Conservation (phyloP, 2,329 filamentous ascomycete species). For the Fusarium napiforme region DNA sequence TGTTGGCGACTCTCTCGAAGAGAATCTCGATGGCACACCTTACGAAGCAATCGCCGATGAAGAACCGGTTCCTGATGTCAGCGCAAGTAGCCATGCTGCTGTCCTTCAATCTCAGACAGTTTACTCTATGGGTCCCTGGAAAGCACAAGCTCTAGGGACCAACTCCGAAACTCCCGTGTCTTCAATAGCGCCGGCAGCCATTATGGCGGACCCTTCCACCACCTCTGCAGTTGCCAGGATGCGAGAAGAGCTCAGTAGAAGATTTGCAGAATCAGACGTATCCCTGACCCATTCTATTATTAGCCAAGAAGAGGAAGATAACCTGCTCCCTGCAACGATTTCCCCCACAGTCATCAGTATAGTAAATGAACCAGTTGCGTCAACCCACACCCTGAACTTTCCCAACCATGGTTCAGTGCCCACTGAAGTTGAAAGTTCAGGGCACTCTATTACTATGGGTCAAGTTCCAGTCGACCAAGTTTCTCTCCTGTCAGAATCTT, state of each 20-base stretch:
- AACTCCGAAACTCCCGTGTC: constrained; percentile 34
- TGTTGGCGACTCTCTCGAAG: constrained; percentile 11
- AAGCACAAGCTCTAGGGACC: constrained; percentile 37
- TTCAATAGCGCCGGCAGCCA: constrained; percentile 45
- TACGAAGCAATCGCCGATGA: constrained; percentile 6
- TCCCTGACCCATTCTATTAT: constrained; percentile 37
- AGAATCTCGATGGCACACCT: constrained; percentile 5
- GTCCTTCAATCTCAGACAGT: constrained; percentile 31
- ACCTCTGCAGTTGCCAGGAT: constrained; percentile 37
- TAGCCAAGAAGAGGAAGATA: constrained; percentile 29
- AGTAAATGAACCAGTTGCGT: constrained; percentile 40
- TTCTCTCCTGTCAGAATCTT: constrained; percentile 36
- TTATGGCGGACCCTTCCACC: constrained; percentile 37
- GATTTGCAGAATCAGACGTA: constrained; percentile 31
- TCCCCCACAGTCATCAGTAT: constrained; percentile 54
- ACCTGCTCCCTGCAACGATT: constrained; percentile 47
- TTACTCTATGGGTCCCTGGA: constrained; percentile 41
- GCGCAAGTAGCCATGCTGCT: constrained; percentile 10
- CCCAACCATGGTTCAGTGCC: constrained; percentile 30
- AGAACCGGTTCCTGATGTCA: background rate
- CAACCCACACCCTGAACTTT: constrained; percentile 35
- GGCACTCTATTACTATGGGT: constrained; percentile 42
- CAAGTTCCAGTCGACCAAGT: constrained; percentile 40
- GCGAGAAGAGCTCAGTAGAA: constrained; percentile 31
- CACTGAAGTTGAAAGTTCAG: constrained; percentile 38